Evolutionary conservation across 495 filamentous ascomycete species (phyloP).

Genomic region (Cercophora sp.): DNA sequence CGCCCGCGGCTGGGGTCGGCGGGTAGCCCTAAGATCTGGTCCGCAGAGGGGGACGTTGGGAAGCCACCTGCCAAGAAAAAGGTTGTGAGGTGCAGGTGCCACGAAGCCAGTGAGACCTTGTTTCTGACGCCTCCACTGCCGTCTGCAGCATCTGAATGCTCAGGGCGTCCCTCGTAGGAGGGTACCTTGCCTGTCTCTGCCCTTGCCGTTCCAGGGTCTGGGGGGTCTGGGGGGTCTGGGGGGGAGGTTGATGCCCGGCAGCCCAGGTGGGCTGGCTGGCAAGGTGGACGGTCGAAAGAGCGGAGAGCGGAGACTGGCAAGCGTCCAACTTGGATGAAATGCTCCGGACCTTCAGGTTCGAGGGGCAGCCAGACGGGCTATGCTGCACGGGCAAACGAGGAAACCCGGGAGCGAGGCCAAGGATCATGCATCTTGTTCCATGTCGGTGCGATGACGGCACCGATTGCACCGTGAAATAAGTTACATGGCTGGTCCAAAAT

Average conservation of each 20-base stretch:
- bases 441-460: conserved; percentile 15
- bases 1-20: neutral
- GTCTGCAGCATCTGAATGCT: too few species aligned
- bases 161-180: neutral
- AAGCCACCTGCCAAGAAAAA: conserved; percentile 19
- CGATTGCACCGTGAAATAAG: conserved; percentile 3
- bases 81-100: conserved; percentile 20
- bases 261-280: too few species aligned
- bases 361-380: neutral
- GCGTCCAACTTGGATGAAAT: too few species aligned
- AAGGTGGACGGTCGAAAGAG: too few species aligned
- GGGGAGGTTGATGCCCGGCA: too few species aligned
- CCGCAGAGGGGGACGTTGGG: conserved; percentile 10
- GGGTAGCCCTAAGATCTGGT: conserved; percentile 6
- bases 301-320: too few species aligned
- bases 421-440: conserved; percentile 6
- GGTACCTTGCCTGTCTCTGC: neutral
- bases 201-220: conserved; percentile 14
- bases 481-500: neutral
- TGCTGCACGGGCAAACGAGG: conserved; percentile 4
- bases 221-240: too few species aligned
- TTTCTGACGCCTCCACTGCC: conserved; percentile 12
- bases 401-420: neutral
- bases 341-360: conserved; percentile 19
- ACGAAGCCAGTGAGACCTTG: conserved; percentile 22